Conservation (phyloP, 2,329 filamentous ascomycete genomes). For the Hypoxylon sp. region DNA sequence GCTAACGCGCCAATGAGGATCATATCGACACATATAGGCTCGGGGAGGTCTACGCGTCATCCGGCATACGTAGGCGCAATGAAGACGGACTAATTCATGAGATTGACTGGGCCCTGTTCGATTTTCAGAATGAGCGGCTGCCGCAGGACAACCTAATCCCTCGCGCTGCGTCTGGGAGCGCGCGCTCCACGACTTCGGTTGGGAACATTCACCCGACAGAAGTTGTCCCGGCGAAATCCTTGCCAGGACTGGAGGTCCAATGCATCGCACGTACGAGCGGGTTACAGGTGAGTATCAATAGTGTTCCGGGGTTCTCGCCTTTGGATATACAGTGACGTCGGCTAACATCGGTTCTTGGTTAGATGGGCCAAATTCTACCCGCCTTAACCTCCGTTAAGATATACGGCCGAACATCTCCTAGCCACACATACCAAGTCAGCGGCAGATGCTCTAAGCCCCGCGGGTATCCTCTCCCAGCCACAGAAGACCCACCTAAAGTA, state of each 20-base stretch:
- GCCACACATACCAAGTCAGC: conserved; percentile 74
- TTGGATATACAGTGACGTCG: neutral
- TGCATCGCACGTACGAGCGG: conserved; percentile 91
- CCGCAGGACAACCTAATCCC: conserved; percentile 80
- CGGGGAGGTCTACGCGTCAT: conserved; percentile 89
- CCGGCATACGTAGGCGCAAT: conserved; percentile 83
- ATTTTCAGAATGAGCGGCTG: conserved; percentile 78
- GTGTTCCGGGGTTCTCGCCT: neutral
- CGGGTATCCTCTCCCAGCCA: conserved; percentile 29
- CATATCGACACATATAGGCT: conserved; percentile 85
- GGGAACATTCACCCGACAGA: conserved; percentile 65
- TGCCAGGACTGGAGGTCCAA: conserved; percentile 84
- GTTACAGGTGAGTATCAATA: conserved; percentile 60
- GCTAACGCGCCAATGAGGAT: conserved; percentile 70
- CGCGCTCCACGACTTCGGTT: conserved; percentile 45
- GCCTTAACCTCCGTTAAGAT: conserved; percentile 89
- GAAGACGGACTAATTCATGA: conserved; percentile 84
- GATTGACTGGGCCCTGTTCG: conserved; percentile 94
- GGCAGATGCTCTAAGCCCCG: conserved; percentile 53
- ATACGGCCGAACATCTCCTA: conserved; percentile 84
- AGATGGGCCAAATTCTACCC: conserved; percentile 81
- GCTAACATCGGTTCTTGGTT: conserved; percentile 14
- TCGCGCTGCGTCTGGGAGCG: conserved; percentile 49
- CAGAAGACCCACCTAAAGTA: conserved; percentile 35
- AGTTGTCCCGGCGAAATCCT: conserved; percentile 69